phyloP scores from a whole-genome alignment of 139 green algal genomes.

The Coccomyxa sp. region DNA sequence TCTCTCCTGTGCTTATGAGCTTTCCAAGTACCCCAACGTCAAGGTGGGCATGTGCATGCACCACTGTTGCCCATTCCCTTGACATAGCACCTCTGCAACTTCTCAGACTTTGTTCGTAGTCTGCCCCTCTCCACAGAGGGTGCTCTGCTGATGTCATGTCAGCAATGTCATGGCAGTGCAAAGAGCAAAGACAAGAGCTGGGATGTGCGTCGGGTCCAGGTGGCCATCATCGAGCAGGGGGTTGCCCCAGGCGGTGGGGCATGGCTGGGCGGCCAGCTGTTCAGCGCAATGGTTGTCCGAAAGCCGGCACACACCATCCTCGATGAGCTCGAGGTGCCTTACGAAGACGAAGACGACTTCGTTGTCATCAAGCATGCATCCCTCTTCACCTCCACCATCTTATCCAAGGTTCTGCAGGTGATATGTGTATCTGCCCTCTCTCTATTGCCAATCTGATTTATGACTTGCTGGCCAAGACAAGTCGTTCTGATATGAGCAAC shows the following conservation, averaged over 20 bases:
- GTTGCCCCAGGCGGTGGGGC: slow-evolving; percentile 73
- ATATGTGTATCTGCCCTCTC: neutral
- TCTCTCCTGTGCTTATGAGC: slow-evolving; percentile 91
- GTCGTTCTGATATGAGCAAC: too few relatives aligned
- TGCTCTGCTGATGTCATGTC: too few relatives aligned
- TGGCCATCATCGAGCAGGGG: slow-evolving; percentile 87
- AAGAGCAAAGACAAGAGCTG: too few relatives aligned
- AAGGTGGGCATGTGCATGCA: slow-evolving; percentile 52
- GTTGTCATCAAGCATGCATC: slow-evolving; percentile 96
- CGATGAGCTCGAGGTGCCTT: slow-evolving; percentile 77
- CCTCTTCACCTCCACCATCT: slow-evolving; percentile 90
- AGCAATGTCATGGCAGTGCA: too few relatives aligned
- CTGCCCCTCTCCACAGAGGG: too few relatives aligned
- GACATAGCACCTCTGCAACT: too few relatives aligned
- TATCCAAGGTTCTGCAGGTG: slow-evolving; percentile 85
- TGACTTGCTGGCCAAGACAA: too few relatives aligned
- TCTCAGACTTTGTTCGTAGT: too few relatives aligned
- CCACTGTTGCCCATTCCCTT: slow-evolving; percentile 8
- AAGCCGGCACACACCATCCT: slow-evolving; percentile 93
- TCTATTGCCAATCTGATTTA: neutral
- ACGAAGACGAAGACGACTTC: slow-evolving; percentile 91
- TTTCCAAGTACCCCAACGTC: slow-evolving; percentile 87
- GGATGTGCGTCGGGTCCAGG: slow-evolving; percentile 17
- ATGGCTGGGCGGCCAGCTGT: slow-evolving; percentile 96
- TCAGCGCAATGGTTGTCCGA: slow-evolving; percentile 88